Conservation (phyloP, 2,329 filamentous ascomycete species). For the Thyridium curvatum region DNA sequence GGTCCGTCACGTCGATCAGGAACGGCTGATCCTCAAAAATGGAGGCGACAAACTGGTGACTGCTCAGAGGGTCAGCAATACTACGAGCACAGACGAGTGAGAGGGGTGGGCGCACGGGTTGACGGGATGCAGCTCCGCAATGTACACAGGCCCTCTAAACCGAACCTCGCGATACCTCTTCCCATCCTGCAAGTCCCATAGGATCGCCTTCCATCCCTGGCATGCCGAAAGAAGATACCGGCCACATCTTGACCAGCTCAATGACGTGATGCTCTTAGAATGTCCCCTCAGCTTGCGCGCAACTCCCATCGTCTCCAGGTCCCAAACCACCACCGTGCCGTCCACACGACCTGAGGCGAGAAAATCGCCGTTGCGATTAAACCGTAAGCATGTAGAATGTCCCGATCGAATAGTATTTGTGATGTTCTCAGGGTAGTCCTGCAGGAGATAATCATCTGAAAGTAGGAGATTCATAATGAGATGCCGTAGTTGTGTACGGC, state of each 20-base stretch:
- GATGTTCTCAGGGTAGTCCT: constrained; percentile 86
- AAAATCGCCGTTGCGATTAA: constrained; percentile 91
- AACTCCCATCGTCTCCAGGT: constrained; percentile 94
- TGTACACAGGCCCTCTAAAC: constrained; percentile 90
- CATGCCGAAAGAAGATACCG: constrained; percentile 87
- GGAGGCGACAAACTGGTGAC: constrained; percentile 80
- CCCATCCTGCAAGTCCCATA: constrained; percentile 79
- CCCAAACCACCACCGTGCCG: constrained; percentile 92
- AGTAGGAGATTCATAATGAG: constrained; percentile 51
- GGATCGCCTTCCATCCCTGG: constrained; percentile 91
- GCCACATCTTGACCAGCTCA: constrained; percentile 92
- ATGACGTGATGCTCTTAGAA: constrained; percentile 84
- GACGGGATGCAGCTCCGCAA: constrained; percentile 87
- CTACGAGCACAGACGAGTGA: too few relatives aligned
- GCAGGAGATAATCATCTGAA: constrained; percentile 57
- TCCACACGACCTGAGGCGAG: constrained; percentile 91
- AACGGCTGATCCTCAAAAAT: constrained; percentile 91
- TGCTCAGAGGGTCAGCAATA: too few relatives aligned
- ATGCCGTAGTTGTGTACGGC: constrained; percentile 1
- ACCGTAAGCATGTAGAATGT: constrained; percentile 65
- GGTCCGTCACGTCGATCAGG: constrained; percentile 71
- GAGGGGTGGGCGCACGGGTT: constrained; percentile 59
- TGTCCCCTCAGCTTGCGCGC: constrained; percentile 91
- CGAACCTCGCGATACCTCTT: constrained; percentile 76
- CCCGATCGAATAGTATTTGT: constrained; percentile 76